phyloP scores from a whole-genome alignment of 2,329 filamentous ascomycete species.

The Exophiala lecanii-corni region DNA sequence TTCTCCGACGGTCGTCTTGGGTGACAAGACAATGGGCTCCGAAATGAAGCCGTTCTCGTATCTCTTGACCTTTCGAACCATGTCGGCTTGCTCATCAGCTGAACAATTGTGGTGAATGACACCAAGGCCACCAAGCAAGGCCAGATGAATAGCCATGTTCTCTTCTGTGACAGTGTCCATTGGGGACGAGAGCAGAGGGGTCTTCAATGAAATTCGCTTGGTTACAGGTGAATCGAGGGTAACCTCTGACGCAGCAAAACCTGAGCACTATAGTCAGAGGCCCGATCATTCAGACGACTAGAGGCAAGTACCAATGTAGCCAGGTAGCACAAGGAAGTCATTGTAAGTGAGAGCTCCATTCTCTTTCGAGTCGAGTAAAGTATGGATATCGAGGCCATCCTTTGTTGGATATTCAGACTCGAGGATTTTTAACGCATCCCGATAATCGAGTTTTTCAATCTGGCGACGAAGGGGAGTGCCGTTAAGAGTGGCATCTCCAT shows the following conservation, averaged over 20 bases:
- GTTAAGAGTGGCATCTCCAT: slow-evolving; percentile 56
- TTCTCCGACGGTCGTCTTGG: slow-evolving; percentile 82
- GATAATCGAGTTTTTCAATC: slow-evolving; percentile 64
- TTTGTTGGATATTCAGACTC: slow-evolving; percentile 67
- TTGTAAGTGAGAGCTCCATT: slow-evolving; percentile 97
- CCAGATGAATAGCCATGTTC: slow-evolving; percentile 96
- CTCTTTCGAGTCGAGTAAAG: slow-evolving; percentile 84
- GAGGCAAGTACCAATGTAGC: slow-evolving; percentile 71
- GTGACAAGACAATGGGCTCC: slow-evolving; percentile 87
- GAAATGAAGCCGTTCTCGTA: slow-evolving; percentile 99
- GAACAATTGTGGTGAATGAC: slow-evolving; percentile 99
- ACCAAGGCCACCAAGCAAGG: slow-evolving; percentile 54
- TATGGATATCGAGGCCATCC: slow-evolving; percentile 83
- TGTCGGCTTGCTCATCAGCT: slow-evolving; percentile 93
- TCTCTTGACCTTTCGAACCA: slow-evolving; percentile 98
- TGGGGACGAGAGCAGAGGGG: slow-evolving; percentile 92
- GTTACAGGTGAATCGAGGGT: slow-evolving; percentile 86
- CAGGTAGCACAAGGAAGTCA: slow-evolving; percentile 93
- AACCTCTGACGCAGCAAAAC: slow-evolving; percentile 89
- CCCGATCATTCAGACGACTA: slow-evolving; percentile 2
- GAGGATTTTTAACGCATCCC: slow-evolving; percentile 73
- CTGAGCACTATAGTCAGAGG: slow-evolving; percentile 34
- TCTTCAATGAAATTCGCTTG: slow-evolving; percentile 93
- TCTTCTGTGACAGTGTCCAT: slow-evolving; percentile 99
- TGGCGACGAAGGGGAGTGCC: slow-evolving; percentile 43